Evolutionary conservation across 164 flowering plant genomes (phyloP).

Genomic region (Aristolochia californica): DNA sequence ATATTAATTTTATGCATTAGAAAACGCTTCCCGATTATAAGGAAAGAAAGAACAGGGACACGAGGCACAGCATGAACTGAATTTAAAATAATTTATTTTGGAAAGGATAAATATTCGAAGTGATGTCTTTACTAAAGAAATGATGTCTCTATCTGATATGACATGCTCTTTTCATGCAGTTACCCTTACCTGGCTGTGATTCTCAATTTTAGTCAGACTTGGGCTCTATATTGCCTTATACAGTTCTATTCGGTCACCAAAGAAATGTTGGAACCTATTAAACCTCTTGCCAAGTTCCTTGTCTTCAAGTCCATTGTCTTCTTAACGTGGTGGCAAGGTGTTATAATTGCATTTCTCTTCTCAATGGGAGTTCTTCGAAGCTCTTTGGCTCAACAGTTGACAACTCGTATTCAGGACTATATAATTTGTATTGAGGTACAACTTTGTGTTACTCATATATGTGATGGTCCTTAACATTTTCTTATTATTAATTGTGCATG

Average conservation of each 20-base stretch:
- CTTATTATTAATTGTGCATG: background rate
- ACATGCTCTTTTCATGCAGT: conserved; percentile 45
- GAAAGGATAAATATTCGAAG: too few species aligned
- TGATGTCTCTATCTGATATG: background rate
- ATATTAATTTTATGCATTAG: too few species aligned
- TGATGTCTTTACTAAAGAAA: background rate
- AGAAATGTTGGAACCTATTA: conserved; percentile 77
- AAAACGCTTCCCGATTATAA: too few species aligned
- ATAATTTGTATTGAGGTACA: conserved; percentile 95
- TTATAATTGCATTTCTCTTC: conserved; percentile 86
- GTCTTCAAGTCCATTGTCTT: conserved; percentile 91
- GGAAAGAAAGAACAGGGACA: too few species aligned
- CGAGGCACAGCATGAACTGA: too few species aligned
- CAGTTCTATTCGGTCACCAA: conserved; percentile 89
- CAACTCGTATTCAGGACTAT: conserved; percentile 87
- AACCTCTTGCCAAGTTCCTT: conserved; percentile 90
- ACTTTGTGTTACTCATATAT: background rate
- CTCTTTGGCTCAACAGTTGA: conserved; percentile 69
- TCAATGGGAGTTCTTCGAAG: conserved; percentile 84
- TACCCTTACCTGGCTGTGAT: conserved; percentile 94
- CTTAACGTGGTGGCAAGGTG: conserved; percentile 99
- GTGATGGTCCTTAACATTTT: background rate
- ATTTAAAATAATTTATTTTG: too few species aligned
- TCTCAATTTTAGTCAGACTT: conserved; percentile 92
- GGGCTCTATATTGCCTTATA: conserved; percentile 97